Conservation (phyloP, 2,329 filamentous ascomycete genomes). For the Cladosporium sp. region DNA sequence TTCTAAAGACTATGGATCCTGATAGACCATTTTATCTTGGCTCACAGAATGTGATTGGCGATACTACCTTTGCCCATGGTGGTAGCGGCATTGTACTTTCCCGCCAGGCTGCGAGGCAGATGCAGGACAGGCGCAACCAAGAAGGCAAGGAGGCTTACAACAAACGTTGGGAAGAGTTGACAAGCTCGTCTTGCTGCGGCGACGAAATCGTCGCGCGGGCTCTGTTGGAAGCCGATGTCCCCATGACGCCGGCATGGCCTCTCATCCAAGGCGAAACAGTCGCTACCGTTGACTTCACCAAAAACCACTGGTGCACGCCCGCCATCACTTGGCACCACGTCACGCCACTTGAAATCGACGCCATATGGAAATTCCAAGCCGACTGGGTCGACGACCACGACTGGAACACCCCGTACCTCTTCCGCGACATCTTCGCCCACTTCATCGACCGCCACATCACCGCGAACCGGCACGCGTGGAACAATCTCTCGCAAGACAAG, state of each 20-base stretch:
- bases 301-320: slow-evolving; percentile 42
- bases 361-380: slow-evolving; percentile 29
- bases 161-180: slow-evolving; percentile 38
- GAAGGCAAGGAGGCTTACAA: slow-evolving; percentile 36
- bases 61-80: slow-evolving; percentile 39
- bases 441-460: slow-evolving; percentile 29
- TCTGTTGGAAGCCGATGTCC: slow-evolving; percentile 43
- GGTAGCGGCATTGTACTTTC: slow-evolving; percentile 45
- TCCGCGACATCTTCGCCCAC: slow-evolving; percentile 30
- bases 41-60: slow-evolving; percentile 36
- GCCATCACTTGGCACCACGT: slow-evolving; percentile 38
- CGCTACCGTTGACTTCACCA: slow-evolving; percentile 38
- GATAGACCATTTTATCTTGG: slow-evolving; percentile 46
- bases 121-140: slow-evolving; percentile 35
- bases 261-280: slow-evolving; percentile 43
- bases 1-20: slow-evolving; percentile 45
- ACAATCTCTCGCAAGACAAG: slow-evolving; percentile 29
- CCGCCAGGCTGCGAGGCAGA: slow-evolving; percentile 34
- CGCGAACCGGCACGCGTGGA: slow-evolving; percentile 30
- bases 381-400: slow-evolving; percentile 28
- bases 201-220: slow-evolving; percentile 51
- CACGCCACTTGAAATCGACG: slow-evolving; percentile 19
- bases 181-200: slow-evolving; percentile 50
- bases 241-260: slow-evolving; percentile 41
- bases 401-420: slow-evolving; percentile 31